Percentiles rank a stretch among this genome's conserved stretches.
Conservation (phyloP, 2,329 filamentous ascomycete species). For the Hypoxylon sp. region DNA sequence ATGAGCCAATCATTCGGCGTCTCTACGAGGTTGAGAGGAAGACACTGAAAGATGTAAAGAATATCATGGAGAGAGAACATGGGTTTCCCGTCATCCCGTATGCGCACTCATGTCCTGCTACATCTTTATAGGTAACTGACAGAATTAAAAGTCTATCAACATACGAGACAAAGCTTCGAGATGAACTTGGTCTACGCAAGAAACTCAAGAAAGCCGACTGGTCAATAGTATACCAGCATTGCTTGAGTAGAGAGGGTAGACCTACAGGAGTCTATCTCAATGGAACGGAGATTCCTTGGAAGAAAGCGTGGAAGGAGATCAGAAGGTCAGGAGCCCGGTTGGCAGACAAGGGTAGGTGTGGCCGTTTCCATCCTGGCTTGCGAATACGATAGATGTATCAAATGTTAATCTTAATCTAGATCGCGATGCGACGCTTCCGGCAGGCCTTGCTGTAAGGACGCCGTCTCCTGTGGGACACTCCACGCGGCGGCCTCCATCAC, state of each 20-base stretch:
- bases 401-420: neutral
- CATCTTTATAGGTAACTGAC: neutral
- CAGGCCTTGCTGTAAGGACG: constrained; percentile 27
- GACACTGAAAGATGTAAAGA: constrained; percentile 33
- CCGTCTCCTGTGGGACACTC: constrained; percentile 14
- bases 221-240: constrained; percentile 36
- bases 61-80: constrained; percentile 31
- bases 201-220: constrained; percentile 44
- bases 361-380: neutral
- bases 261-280: constrained; percentile 32
- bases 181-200: constrained; percentile 38
- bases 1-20: constrained; percentile 17
- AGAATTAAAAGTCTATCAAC: constrained; percentile 29
- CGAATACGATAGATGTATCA: neutral
- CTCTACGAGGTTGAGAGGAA: constrained; percentile 32
- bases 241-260: constrained; percentile 10
- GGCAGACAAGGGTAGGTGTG: constrained; percentile 4
- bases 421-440: constrained; percentile 13
- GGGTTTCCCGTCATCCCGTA: constrained; percentile 32
- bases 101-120: neutral
- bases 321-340: constrained; percentile 33
- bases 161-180: constrained; percentile 43
- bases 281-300: constrained; percentile 27
- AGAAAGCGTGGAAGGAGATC: constrained; percentile 38
- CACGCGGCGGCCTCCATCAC: neutral